Conservation (phyloP, 306 rosid species). For the Cotoneaster glaucophyllus region DNA sequence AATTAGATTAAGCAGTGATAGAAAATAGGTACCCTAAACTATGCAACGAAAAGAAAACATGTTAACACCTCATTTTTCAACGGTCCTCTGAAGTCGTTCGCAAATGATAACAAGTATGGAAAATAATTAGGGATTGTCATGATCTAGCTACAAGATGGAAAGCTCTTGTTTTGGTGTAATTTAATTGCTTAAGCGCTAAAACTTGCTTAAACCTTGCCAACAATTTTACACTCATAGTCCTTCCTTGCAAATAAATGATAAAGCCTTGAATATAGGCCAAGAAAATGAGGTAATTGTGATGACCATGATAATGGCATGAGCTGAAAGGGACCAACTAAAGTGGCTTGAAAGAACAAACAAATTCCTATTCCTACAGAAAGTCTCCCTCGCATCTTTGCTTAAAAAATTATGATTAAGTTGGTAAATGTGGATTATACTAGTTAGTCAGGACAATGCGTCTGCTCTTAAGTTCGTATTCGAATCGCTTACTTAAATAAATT, state of each 20-base stretch:
- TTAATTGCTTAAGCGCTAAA: conserved; percentile 85
- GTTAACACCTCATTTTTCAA: no score
- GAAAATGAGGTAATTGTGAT: conserved; percentile 14
- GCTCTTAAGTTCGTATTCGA: no score
- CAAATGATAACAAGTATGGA: conserved; percentile 4
- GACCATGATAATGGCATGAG: background rate
- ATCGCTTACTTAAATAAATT: no score
- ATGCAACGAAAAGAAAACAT: no score
- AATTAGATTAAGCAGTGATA: no score
- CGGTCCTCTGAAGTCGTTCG: background rate
- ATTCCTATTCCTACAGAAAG: background rate
- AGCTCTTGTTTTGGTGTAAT: conserved; percentile 31
- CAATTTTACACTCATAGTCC: background rate
- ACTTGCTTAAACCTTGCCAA: conserved; percentile 23
- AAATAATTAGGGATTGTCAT: conserved; percentile 1
- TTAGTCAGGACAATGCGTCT: no score
- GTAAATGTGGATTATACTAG: no score
- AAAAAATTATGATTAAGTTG: no score
- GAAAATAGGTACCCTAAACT: no score
- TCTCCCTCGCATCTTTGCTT: background rate
- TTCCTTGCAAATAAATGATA: background rate
- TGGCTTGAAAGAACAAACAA: conserved; percentile 61
- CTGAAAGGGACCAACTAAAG: conserved; percentile 56
- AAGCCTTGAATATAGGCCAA: background rate
- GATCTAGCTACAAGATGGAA: conserved; percentile 31